A percentile compares a stretch with the other conserved stretches of the same genome.
Conservation (phyloP, 805 yeast genomes). For the Metschnikowia cubensis region DNA sequence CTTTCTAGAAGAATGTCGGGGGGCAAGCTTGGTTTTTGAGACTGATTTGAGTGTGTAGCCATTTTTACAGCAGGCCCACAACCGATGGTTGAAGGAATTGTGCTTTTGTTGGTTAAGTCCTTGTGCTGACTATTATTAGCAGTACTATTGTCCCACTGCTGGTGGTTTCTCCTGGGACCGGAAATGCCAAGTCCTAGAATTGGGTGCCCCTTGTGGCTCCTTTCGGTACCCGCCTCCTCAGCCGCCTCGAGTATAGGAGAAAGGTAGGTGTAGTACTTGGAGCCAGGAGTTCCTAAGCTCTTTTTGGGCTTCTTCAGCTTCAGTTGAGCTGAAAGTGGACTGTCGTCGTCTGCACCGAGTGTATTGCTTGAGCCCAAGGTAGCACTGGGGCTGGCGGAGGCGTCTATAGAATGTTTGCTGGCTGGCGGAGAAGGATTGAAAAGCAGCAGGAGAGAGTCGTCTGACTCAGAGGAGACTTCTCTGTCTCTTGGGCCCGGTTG, state of each 20-base stretch:
- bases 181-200: background rate
- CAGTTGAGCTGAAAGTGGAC: background rate
- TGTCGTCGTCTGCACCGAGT: background rate
- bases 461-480: background rate
- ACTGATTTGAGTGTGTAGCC: background rate
- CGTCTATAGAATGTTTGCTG: background rate
- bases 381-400: too few species aligned
- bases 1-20: background rate
- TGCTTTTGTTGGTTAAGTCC: background rate
- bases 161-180: background rate
- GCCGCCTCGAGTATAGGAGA: background rate
- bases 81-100: background rate
- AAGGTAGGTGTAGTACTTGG: background rate
- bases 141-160: background rate
- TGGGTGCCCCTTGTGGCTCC: background rate
- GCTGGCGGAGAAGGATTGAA: background rate
- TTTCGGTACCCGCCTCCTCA: too few species aligned
- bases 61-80: background rate
- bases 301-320: background rate
- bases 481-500: background rate
- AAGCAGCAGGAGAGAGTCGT: background rate
- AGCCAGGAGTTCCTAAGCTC: too few species aligned
- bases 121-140: background rate
- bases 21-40: background rate
- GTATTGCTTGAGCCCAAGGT: background rate